Evolutionary conservation across 2,329 filamentous ascomycete species (phyloP), one percentile per base, ranked within the genome.

Genomic region (Ophidiomyces ophidiicola): DNA sequence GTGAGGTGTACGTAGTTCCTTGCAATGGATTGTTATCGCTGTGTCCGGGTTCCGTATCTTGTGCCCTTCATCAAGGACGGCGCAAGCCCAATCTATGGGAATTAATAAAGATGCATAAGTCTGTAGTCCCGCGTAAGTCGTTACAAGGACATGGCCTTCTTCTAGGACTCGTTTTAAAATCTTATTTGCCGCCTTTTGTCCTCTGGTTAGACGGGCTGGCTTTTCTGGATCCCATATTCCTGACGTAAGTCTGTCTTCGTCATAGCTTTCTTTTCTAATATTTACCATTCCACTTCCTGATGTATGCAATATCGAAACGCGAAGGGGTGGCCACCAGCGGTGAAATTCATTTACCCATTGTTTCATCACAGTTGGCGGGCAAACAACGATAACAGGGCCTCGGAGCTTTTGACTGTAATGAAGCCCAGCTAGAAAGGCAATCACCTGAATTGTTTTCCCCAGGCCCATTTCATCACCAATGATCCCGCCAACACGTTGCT

Each of bases 291-390:
- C 92, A 57, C 86, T 96, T 2, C 90, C 90, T 3, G 90, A 94
- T 1, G 85, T 85, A 56, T 98, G 90, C 34, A 98, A 60, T 45
- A 98, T 96, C 0, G 87, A 93, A 4, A 98, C 90, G 29, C 92
- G 76, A 21, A 98, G 68, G n/a, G 90, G 80, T n/a, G 90, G 90
- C 92, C 92, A 98, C 92, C 92, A 98, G 8, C 80, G 78, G 61
- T 98, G 92, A 51, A 98, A 96, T 55, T 98, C 90, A 47, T 92
- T 93, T 8, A 94, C 90, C 90, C 90, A 98, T 57, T 98, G 90
- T 45, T 85, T 82, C 64, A 98, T 79, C 17, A 98, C 81, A 0
- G 90, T 98, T 3, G 88, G 88, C 1, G 90, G 90, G 36, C 86
- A 87, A 3, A 98, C 86, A 5, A 98, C 74, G 44, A 98, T 84